A percentile compares a stretch with the other conserved stretches of the same genome.
Evolutionary conservation across 1,284 basidiomycete genomes (phyloP).

Genomic region (Uromyces viciae-fabae): DNA sequence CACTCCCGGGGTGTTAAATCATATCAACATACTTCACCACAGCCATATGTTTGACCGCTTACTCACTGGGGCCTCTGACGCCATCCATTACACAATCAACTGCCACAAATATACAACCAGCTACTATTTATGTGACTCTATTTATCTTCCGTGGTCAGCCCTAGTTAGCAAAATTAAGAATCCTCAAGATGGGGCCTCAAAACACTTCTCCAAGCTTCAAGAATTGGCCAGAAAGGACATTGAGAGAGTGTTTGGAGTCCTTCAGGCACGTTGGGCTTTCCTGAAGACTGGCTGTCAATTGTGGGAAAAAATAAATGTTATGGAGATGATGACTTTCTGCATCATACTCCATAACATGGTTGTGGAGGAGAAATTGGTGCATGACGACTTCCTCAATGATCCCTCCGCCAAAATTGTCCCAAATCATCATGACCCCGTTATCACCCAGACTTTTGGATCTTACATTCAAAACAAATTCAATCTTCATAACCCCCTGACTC

Average conservation of each 20-base stretch:
- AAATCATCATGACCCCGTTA: too few species aligned
- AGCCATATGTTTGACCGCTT: neutral
- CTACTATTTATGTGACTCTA: too few species aligned
- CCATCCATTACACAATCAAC: neutral
- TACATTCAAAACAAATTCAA: too few species aligned
- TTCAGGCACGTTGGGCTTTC: neutral
- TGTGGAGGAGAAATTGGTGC: neutral
- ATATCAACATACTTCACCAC: neutral
- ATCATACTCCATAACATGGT: constrained; percentile 8
- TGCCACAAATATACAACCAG: neutral
- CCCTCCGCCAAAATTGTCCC: neutral
- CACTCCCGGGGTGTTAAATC: neutral
- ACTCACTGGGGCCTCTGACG: neutral
- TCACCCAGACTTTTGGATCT: neutral
- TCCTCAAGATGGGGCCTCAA: neutral
- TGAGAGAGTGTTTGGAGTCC: neutral
- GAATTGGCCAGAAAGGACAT: neutral
- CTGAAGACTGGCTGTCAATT: neutral
- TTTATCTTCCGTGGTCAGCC: neutral
- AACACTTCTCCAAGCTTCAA: constrained; percentile 3
- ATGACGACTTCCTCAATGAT: neutral
- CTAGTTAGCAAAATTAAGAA: neutral
- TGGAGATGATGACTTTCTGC: neutral
- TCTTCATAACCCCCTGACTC: neutral
- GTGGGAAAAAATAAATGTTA: neutral